phyloP scores from a whole-genome alignment of 176 grass and related monocot species.

The Tillandsia leiboldiana region DNA sequence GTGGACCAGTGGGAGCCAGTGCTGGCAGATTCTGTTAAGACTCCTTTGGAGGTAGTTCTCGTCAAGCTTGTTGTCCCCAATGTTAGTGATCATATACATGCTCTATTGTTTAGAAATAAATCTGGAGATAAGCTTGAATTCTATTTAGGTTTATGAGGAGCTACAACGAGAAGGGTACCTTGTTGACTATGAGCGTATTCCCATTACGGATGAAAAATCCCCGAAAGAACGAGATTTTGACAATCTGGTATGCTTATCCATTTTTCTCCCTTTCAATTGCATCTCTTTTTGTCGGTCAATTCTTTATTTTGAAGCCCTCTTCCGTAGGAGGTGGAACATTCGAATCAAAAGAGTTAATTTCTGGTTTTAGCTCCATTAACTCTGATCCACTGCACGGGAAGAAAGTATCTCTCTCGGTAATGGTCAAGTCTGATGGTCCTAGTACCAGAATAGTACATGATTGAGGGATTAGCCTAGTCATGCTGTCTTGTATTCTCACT shows the following conservation, averaged over 20 bases:
- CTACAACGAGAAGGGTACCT: slow-evolving; percentile 83
- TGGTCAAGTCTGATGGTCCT: background rate
- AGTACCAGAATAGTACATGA: background rate
- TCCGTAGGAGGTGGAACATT: background rate
- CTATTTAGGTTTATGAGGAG: slow-evolving; percentile 81
- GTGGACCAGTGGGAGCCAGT: slow-evolving; percentile 92
- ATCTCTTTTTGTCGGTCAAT: slow-evolving; percentile 8
- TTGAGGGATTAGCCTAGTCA: background rate
- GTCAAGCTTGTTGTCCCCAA: background rate
- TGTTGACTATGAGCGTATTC: slow-evolving; percentile 92
- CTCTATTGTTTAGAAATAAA: slow-evolving; percentile 9
- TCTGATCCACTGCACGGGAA: background rate
- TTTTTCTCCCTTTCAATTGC: slow-evolving; percentile 9
- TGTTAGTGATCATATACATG: background rate
- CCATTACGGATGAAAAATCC: slow-evolving; percentile 96
- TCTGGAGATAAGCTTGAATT: slow-evolving; percentile 24
- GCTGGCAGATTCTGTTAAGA: slow-evolving; percentile 65
- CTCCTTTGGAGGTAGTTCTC: slow-evolving; percentile 75
- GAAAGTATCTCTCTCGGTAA: no score
- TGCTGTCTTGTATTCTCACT: background rate
- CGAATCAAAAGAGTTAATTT: background rate
- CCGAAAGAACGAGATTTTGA: slow-evolving; percentile 99
- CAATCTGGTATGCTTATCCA: slow-evolving; percentile 61
- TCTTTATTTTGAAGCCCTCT: background rate
- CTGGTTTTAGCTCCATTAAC: background rate